Percentiles rank a stretch among this genome's conserved stretches.
Conservation (phyloP, 2,329 filamentous ascomycete genomes). For the Aspergillus tamarii region DNA sequence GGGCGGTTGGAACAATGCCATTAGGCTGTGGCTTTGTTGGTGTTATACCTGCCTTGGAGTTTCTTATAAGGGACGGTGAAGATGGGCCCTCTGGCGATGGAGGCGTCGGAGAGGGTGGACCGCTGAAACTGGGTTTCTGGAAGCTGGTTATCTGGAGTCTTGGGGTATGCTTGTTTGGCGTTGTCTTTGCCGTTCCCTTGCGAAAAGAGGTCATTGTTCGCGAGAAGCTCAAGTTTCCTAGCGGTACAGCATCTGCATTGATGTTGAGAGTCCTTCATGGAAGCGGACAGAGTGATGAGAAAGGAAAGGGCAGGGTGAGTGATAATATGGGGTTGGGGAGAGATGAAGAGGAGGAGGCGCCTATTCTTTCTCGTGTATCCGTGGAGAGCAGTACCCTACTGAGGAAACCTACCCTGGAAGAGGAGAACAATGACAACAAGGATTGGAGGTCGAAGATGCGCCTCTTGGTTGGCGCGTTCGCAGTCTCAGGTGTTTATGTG, state of each 20-base stretch:
- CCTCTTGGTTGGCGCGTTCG: conserved; percentile 63
- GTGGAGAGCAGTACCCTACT: conserved; percentile 54
- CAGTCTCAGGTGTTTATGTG: conserved; percentile 59
- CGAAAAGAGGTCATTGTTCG: conserved; percentile 89
- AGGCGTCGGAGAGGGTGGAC: conserved; percentile 72
- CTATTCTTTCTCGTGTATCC: conserved; percentile 38
- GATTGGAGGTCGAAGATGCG: conserved; percentile 67
- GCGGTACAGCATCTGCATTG: conserved; percentile 90
- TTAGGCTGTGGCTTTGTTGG: conserved; percentile 94
- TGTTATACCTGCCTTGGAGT: conserved; percentile 90
- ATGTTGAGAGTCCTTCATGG: conserved; percentile 91
- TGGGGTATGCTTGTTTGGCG: conserved; percentile 93
- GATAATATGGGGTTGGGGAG: conserved; percentile 16
- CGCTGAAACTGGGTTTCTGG: conserved; percentile 70
- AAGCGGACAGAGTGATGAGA: conserved; percentile 48
- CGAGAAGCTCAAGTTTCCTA: conserved; percentile 91
- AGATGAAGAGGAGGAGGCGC: conserved; percentile 33
- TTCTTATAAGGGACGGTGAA: conserved; percentile 75
- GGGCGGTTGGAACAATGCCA: conserved; percentile 95
- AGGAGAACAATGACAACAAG: conserved; percentile 42
- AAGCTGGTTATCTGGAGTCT: conserved; percentile 88
- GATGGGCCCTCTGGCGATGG: conserved; percentile 77
- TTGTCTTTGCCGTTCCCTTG: conserved; percentile 91
- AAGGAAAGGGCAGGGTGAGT: conserved; percentile 29
- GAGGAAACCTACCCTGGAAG: conserved; percentile 42